Evolutionary conservation across 768 basidiomycete genomes (phyloP).

Genomic region (Gyrodon lividus): DNA sequence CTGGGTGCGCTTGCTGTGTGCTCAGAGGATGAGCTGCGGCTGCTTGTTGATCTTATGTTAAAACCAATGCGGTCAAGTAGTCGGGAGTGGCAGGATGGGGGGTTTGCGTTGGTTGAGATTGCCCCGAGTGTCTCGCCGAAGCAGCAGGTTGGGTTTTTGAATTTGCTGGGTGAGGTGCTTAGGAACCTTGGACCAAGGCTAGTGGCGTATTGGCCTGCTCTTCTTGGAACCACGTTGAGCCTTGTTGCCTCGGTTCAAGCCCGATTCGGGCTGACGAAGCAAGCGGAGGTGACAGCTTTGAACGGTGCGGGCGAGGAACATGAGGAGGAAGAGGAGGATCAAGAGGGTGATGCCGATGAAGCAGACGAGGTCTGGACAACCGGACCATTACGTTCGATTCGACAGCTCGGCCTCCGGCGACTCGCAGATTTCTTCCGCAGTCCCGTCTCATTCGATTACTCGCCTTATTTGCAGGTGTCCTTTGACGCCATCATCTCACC

Average conservation of each 20-base stretch:
- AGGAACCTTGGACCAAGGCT: slow-evolving; percentile 78
- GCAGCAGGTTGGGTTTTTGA: slow-evolving; percentile 84
- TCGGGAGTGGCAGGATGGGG: slow-evolving; percentile 19
- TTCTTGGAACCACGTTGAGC: slow-evolving; percentile 68
- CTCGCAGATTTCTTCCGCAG: slow-evolving; percentile 85
- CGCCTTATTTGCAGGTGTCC: slow-evolving; percentile 61
- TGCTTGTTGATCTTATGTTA: slow-evolving; percentile 88
- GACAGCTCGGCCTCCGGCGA: slow-evolving; percentile 84
- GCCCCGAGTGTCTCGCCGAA: slow-evolving; percentile 43
- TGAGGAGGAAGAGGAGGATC: slow-evolving; percentile 35
- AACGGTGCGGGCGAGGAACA: slow-evolving; percentile 22
- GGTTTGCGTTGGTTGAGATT: slow-evolving; percentile 32
- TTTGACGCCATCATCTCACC: slow-evolving; percentile 80
- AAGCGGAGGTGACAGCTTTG: slow-evolving; percentile 20
- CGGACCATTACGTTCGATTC: slow-evolving; percentile 57
- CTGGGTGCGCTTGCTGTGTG: slow-evolving; percentile 70
- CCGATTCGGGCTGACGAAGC: slow-evolving; percentile 38
- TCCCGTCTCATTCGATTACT: slow-evolving; percentile 72
- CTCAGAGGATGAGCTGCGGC: slow-evolving; percentile 65
- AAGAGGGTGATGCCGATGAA: slow-evolving; percentile 36
- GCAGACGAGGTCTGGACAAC: slow-evolving; percentile 30
- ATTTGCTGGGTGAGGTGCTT: slow-evolving; percentile 80
- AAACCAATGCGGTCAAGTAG: slow-evolving; percentile 53
- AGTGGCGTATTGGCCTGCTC: slow-evolving; percentile 65
- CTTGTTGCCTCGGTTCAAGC: slow-evolving; percentile 65